These are phyloP conservation scores for Fomitiporia mediterranea DNA, from an alignment of 1,284 basidiomycete genomes.

Conservation along the genomic window DNA sequence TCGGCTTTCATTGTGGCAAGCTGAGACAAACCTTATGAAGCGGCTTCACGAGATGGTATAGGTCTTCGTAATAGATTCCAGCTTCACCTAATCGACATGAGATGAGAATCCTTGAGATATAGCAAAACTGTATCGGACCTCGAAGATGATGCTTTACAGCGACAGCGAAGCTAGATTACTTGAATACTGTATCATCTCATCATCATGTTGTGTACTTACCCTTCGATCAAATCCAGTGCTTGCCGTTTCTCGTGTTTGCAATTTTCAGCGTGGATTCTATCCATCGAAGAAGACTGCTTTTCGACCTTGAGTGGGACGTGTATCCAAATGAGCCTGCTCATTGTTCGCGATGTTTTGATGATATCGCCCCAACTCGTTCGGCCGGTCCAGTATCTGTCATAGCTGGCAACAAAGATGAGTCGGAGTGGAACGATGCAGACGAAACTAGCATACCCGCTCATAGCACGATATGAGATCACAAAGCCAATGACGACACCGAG, in stretches of 20 bases:
- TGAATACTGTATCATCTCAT: neutral
- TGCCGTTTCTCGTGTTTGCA: constrained; percentile 56
- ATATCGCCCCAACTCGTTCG: constrained; percentile 55
- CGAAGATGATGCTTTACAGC: constrained; percentile 64
- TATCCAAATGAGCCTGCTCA: constrained; percentile 59
- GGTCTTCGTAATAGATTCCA: constrained; percentile 56
- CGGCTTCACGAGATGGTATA: constrained; percentile 46
- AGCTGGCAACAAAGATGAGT: constrained; percentile 31
- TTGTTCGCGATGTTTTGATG: constrained; percentile 43
- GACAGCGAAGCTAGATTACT: constrained; percentile 43
- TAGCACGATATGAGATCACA: constrained; percentile 62
- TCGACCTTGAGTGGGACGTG: constrained; percentile 46
- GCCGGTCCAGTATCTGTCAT: constrained; percentile 63
- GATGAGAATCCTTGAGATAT: neutral
- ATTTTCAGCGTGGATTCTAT: constrained; percentile 27
- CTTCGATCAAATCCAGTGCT: constrained; percentile 55
- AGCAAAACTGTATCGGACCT: constrained; percentile 30
- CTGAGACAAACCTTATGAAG: constrained; percentile 31
- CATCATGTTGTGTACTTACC: constrained; percentile 31
- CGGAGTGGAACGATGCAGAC: neutral
- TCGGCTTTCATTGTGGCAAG: too few relatives aligned
- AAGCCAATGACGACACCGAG: constrained; percentile 70
- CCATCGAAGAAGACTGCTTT: constrained; percentile 7
- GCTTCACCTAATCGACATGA: constrained; percentile 36
- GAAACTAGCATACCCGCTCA: constrained; percentile 41